Percentiles rank a stretch among this genome's conserved stretches.
Conservation (phyloP, 495 filamentous ascomycete species). For the Thermothielavioides terrestris region DNA sequence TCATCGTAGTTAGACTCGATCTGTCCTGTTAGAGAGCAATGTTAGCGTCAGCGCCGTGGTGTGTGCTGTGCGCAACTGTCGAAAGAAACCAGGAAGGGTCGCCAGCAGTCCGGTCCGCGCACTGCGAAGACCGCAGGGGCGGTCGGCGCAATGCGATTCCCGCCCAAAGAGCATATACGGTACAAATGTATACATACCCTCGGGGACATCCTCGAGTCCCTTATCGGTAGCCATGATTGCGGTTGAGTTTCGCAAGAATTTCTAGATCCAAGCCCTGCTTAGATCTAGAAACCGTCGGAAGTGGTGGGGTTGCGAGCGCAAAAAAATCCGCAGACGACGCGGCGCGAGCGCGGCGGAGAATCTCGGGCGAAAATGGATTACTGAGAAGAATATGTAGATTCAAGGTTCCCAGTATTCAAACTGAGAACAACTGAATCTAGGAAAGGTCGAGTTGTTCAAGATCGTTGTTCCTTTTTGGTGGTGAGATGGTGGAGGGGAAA, state of each 20-base stretch:
- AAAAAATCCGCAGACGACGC: constrained; percentile 36
- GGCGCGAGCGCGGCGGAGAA: constrained; percentile 25
- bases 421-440: constrained; percentile 40
- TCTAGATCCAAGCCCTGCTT: constrained; percentile 66
- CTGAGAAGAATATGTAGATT: constrained; percentile 34
- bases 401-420: constrained; percentile 27
- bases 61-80: too few species aligned
- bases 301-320: constrained; percentile 39
- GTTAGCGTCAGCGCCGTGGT: constrained; percentile 12
- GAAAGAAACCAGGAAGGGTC: constrained; percentile 2
- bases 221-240: constrained; percentile 96
- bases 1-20: constrained; percentile 99
- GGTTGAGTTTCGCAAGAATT: constrained; percentile 39
- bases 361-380: constrained; percentile 32
- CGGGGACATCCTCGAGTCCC: constrained; percentile 92
- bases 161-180: not conserved
- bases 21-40: constrained; percentile 52
- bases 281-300: constrained; percentile 42
- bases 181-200: constrained; percentile 52
- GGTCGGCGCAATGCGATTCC: not conserved
- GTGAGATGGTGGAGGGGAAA: constrained; percentile 28
- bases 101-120: not conserved
- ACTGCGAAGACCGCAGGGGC: not conserved
- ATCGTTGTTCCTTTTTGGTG: constrained; percentile 23
- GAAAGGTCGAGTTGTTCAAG: constrained; percentile 19